These are phyloP conservation scores for Sarcomyxa edulis DNA, from an alignment of 768 basidiomycete species.

Conservation along the genomic window DNA sequence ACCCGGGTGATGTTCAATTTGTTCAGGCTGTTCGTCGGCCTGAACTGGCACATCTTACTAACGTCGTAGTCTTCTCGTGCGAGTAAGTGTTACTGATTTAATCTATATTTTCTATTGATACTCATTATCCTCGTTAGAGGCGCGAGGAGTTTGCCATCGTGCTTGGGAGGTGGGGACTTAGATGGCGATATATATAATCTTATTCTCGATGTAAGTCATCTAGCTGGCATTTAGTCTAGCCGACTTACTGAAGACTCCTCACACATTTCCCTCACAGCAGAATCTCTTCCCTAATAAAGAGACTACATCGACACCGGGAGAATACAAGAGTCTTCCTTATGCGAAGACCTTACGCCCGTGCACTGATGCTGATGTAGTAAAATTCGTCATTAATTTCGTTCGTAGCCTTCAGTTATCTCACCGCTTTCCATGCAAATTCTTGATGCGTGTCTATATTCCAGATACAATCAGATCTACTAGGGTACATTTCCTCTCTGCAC, in stretches of 20 bases:
- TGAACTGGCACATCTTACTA: slow-evolving; percentile 33
- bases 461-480: slow-evolving; percentile 33
- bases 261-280: slow-evolving; percentile 16
- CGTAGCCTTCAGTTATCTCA: slow-evolving; percentile 8
- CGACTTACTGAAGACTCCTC: background rate
- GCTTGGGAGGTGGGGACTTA: slow-evolving; percentile 49
- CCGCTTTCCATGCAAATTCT: background rate
- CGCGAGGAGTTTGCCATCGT: slow-evolving; percentile 36
- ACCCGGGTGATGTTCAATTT: slow-evolving; percentile 41
- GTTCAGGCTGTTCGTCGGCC: slow-evolving; percentile 35
- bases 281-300: slow-evolving; percentile 20
- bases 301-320: slow-evolving; percentile 24
- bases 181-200: slow-evolving; percentile 50
- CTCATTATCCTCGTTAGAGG: slow-evolving; percentile 23
- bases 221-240: slow-evolving; percentile 1
- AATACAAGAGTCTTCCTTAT: slow-evolving; percentile 29
- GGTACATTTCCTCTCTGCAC: slow-evolving; percentile 35
- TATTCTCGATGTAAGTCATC: slow-evolving; percentile 31
- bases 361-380: slow-evolving; percentile 35
- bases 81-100: slow-evolving; percentile 21
- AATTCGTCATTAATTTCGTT: slow-evolving; percentile 45
- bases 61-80: slow-evolving; percentile 48
- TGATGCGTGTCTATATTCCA: slow-evolving; percentile 5
- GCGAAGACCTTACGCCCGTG: slow-evolving; percentile 25
- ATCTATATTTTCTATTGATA: background rate